Evolutionary conservation across 176 grass and related monocot species (phyloP), one percentile per base, ranked within the genome.

Genomic region (Carex pumila): DNA sequence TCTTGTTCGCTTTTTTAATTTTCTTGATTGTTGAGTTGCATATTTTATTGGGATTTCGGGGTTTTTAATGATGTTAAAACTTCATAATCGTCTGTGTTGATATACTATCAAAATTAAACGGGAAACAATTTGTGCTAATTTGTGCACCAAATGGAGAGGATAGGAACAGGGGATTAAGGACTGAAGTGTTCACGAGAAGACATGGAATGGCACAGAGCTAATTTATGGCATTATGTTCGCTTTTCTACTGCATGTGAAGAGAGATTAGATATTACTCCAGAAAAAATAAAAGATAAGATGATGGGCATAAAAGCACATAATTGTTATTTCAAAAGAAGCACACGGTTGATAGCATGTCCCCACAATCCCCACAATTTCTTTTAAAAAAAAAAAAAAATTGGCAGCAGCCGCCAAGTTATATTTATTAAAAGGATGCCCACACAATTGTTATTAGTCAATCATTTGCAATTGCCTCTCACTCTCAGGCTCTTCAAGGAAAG

Each of bases 251-350:
- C 69, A 72, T 72, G 69, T 25, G 69, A 41, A 49, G 17, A 49
- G 69, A 72, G 69, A 72, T 47, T 47, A 41, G 36, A 12, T 6
- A 70, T 70, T 50, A 50, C 0, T 75, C 71, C 5, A 75, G 12
- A 74, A 74, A 50, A 50, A 50, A 6, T n/a, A 74, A 53, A 75
- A 75, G 71, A 75, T 54, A 30, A 52, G 71, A 54, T 75, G 71
- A 75, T 75, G 71, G 71, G 71, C 71, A 54, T 54, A 75, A 75
- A 75, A 75, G 70, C 18, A 25, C 8, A 25, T 9, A 50, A 12
- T 47, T 73, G n/a, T 70, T 70, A 43, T 70, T 70, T 70, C 31
- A 73, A 73, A 73, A 73, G 41, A 49, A 73, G 66, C 66, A 70
- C 66, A 43, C 66, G 47, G 47, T 49, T 49, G 47, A 49, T 49